Base-by-base conservation (phyloP, 352 stramenopile genomes). In the Halophytophthora batemanensis region DNA sequence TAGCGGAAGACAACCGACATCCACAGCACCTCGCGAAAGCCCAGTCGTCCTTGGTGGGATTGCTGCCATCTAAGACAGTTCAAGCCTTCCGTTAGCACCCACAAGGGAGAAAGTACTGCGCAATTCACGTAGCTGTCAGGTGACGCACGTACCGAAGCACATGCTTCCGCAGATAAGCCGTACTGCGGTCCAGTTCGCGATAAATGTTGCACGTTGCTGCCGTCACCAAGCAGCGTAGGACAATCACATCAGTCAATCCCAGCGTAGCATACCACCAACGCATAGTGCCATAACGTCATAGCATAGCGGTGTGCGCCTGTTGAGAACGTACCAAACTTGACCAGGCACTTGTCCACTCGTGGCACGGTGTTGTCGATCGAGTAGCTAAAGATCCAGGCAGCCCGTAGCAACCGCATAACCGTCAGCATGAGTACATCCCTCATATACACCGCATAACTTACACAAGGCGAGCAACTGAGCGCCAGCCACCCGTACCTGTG, bases 51-150 rank as follows among this genome's bases (percentile, higher is more conserved):
- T 34, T 91, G 77, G 52, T 91, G 80, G 4, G 63, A 60, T 34
- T 87, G 68, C 45, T 91, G 80, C 80, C 80, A 91, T 68, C 77
- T n/a, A n/a, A n/a, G n/a, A n/a, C n/a, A n/a, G n/a, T n/a, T n/a
- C n/a, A n/a, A n/a, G n/a, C n/a, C n/a, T n/a, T n/a, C n/a, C n/a
- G n/a, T n/a, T n/a, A n/a, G n/a, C n/a, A n/a, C n/a, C n/a, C n/a
- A n/a, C n/a, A n/a, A n/a, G n/a, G n/a, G n/a, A n/a, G n/a, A n/a
- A n/a, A n/a, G n/a, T n/a, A n/a, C n/a, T n/a, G n/a, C n/a, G n/a
- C n/a, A n/a, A n/a, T n/a, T n/a, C n/a, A n/a, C n/a, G n/a, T n/a
- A n/a, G n/a, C n/a, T n/a, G n/a, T n/a, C n/a, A n/a, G n/a, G n/a
- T n/a, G n/a, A n/a, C n/a, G n/a, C n/a, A n/a, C n/a, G n/a, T n/a